Evolutionary conservation across 352 stramenopile species (phyloP).

Genomic region (Thalassiosira exigua): DNA sequence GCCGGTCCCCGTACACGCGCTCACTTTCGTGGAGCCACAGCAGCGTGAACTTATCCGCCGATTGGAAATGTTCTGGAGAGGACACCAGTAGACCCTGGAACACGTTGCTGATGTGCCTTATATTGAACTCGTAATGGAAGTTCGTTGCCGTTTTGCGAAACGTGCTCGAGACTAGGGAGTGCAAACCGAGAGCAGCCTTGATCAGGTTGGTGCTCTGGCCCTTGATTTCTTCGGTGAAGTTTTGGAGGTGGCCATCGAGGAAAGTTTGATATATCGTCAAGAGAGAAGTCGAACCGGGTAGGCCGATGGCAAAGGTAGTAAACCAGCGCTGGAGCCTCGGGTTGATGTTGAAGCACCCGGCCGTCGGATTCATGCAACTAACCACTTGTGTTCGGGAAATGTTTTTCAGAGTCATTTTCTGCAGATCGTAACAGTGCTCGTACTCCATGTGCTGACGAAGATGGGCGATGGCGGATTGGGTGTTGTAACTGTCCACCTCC

Average conservation of each 20-base stretch:
- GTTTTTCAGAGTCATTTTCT: constrained; percentile 94
- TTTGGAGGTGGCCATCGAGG: constrained; percentile 91
- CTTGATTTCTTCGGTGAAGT: constrained; percentile 78
- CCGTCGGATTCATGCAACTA: constrained; percentile 95
- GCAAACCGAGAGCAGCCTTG: constrained; percentile 89
- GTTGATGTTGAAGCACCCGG: constrained; percentile 95
- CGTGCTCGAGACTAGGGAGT: constrained; percentile 90
- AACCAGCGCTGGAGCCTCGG: constrained; percentile 94
- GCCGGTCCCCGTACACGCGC: constrained; percentile 95
- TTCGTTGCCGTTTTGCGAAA: constrained; percentile 96
- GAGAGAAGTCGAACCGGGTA: constrained; percentile 91
- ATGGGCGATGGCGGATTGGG: constrained; percentile 93
- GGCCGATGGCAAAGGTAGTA: constrained; percentile 92
- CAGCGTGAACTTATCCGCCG: constrained; percentile 87
- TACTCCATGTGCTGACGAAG: constrained; percentile 96
- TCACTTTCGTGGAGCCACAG: constrained; percentile 96
- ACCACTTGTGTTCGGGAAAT: constrained; percentile 95
- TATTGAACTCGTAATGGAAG: constrained; percentile 98
- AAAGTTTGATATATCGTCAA: constrained; percentile 95
- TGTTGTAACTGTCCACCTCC: constrained; percentile 96
- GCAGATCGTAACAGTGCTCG: constrained; percentile 92
- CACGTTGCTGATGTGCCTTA: constrained; percentile 95
- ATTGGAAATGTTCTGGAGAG: constrained; percentile 90
- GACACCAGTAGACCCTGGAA: constrained; percentile 94
- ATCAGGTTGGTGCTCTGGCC: constrained; percentile 88